Conservation (phyloP, 306 rosid genomes). For the Lupinus albus region DNA sequence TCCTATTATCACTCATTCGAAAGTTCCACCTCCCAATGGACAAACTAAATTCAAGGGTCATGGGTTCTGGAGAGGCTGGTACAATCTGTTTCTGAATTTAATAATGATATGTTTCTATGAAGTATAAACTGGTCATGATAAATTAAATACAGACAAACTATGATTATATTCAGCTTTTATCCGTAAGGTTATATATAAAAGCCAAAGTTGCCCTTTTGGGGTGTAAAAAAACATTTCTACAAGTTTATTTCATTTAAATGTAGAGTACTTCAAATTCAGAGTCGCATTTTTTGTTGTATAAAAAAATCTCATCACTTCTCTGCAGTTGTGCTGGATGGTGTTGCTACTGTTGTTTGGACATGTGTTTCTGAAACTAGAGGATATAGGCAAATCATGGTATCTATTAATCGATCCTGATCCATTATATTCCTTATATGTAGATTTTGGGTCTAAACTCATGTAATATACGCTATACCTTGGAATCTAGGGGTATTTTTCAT, state of each 20-base stretch:
- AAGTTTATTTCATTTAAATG: neutral
- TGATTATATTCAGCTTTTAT: neutral
- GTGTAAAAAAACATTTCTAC: too few relatives aligned
- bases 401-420: neutral
- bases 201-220: too few relatives aligned
- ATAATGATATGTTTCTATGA: neutral
- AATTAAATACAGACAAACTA: neutral
- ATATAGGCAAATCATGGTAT: neutral
- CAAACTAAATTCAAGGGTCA: conserved; percentile 46
- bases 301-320: neutral
- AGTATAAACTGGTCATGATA: neutral
- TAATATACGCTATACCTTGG: neutral
- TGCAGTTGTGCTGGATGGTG: conserved; percentile 55
- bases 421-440: neutral
- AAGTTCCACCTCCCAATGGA: conserved; percentile 21
- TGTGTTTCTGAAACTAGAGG: conserved; percentile 48
- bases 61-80: conserved; percentile 61
- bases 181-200: too few relatives aligned
- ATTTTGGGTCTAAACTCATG: neutral
- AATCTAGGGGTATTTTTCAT: neutral
- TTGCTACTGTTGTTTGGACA: conserved; percentile 56
- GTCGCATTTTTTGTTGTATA: neutral
- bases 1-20: neutral
- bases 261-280: neutral
- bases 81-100: conserved; percentile 13